Evolutionary conservation across 2,329 filamentous ascomycete genomes (phyloP), one percentile per base, ranked within the genome.

Genomic region (Colletotrichum graminicola): DNA sequence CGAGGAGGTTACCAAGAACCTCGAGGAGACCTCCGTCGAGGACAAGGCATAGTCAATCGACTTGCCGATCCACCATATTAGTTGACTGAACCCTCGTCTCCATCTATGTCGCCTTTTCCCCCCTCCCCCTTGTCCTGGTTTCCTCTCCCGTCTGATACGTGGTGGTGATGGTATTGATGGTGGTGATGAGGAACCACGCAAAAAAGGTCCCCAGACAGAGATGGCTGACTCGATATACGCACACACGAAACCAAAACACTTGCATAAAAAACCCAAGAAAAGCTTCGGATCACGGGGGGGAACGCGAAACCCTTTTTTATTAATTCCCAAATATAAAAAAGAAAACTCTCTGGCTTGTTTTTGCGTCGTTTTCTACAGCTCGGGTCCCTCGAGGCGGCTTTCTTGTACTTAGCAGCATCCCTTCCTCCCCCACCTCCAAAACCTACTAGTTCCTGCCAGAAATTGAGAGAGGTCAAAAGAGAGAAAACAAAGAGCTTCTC

Each of bases 21-120:
- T 89, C 68, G 85, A 88, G 82, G 82, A 88, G 74, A 80, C 83
- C 67, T 84, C 86, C 52, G 77, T 89, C 72, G 83, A 86, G 76
- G 86, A 88, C 72, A 88, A 87, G 74, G 86, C 80, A 76, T 85
- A 82, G 76, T 68, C 54, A 39, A 14, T 26, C 23, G 23, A 74
- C 52, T 47, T 51, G 43, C 49, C 26, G 64, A 60, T 29, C 41
- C 57, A 32, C 56, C 62, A 36, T 59, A 66, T 41, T 49, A 61
- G 63, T 72, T 75, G 47, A 54, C 32, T 41, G 26, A 55, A 59
- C 65, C 32, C 51, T 14, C 16, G 57, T 18, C 57, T 29, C 39
- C 36, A 57, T 64, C 36, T 56, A 51, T 43, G 39, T 41, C 41
- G 32, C 32, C 6, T 36, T 55, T 55, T 54, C 18, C 12, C 4